These are phyloP conservation scores for Aspergillus costaricaensis DNA, from an alignment of 2,329 filamentous ascomycete genomes.

Conservation along the genomic window DNA sequence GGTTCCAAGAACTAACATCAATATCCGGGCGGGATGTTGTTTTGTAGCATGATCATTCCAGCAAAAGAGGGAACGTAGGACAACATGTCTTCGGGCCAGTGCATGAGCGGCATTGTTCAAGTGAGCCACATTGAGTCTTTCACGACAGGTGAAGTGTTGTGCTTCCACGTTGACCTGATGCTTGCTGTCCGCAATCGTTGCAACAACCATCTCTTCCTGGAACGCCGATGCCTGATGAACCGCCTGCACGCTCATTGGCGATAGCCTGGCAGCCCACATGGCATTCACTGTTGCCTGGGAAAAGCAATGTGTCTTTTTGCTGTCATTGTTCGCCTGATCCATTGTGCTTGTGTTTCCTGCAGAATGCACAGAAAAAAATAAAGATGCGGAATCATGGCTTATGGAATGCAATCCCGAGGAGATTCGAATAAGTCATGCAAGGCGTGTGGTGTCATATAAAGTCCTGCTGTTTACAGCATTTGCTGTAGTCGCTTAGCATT, in stretches of 20 bases:
- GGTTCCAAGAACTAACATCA: neutral
- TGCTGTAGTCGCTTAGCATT: neutral
- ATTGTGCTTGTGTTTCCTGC: neutral
- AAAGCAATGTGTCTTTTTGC: neutral
- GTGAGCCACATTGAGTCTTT: neutral
- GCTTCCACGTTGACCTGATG: conserved; percentile 6
- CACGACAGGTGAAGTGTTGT: conserved; percentile 6
- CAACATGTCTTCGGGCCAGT: neutral
- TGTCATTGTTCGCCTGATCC: neutral
- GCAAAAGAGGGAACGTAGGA: conserved; percentile 7
- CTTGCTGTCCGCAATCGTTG: neutral
- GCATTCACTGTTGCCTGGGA: conserved; percentile 1
- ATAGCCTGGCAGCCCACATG: neutral
- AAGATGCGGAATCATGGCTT: too few relatives aligned
- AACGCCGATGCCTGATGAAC: conserved; percentile 1
- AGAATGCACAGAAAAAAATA: neutral
- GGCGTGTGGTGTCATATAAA: neutral
- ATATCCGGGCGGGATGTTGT: neutral
- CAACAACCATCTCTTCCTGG: conserved; percentile 10
- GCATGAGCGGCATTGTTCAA: neutral
- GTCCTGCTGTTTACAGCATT: neutral
- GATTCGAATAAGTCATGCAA: neutral
- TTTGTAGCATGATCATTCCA: neutral
- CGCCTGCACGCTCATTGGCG: conserved; percentile 1
- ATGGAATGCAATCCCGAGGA: neutral